Evolutionary conservation across 768 basidiomycete species (phyloP).

Genomic region (Lactarius trivialis): DNA sequence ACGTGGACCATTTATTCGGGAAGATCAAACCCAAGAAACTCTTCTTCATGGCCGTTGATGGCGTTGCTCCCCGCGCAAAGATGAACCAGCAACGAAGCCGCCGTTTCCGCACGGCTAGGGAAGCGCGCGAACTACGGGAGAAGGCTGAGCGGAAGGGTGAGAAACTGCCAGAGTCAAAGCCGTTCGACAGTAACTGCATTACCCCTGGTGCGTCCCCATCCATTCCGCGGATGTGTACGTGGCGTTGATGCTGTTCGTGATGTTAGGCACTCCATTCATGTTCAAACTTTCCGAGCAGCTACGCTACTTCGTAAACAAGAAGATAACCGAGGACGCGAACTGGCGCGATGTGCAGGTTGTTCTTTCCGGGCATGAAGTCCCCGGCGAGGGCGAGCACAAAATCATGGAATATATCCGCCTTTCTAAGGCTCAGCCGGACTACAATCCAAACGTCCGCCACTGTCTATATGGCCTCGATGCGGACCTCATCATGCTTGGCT

Average conservation of each 20-base stretch:
- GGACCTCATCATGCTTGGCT: conserved; percentile 95
- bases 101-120: conserved; percentile 90
- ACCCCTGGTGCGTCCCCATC: conserved; percentile 71
- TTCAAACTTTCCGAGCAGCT: conserved; percentile 83
- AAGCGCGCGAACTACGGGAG: conserved; percentile 79
- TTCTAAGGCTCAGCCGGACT: conserved; percentile 89
- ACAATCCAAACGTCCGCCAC: conserved; percentile 95
- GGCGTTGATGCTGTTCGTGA: conserved; percentile 2
- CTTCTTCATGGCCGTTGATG: conserved; percentile 98
- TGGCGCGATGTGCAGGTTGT: conserved; percentile 92
- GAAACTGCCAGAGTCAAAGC: conserved; percentile 85
- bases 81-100: conserved; percentile 98
- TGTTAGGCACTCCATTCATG: conserved; percentile 90
- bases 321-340: conserved; percentile 93
- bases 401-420: conserved; percentile 99
- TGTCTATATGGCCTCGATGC: conserved; percentile 98
- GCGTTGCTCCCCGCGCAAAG: conserved; percentile 95
- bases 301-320: conserved; percentile 96
- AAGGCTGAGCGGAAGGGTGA: conserved; percentile 88
- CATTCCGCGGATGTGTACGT: background rate
- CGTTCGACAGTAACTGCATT: conserved; percentile 98
- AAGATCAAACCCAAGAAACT: conserved; percentile 98
- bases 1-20: conserved; percentile 92
- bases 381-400: conserved; percentile 99
- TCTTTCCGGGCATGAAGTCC: conserved; percentile 94